phyloP scores from a whole-genome alignment of 176 grass and related monocot species.

The Triticum urartu region DNA sequence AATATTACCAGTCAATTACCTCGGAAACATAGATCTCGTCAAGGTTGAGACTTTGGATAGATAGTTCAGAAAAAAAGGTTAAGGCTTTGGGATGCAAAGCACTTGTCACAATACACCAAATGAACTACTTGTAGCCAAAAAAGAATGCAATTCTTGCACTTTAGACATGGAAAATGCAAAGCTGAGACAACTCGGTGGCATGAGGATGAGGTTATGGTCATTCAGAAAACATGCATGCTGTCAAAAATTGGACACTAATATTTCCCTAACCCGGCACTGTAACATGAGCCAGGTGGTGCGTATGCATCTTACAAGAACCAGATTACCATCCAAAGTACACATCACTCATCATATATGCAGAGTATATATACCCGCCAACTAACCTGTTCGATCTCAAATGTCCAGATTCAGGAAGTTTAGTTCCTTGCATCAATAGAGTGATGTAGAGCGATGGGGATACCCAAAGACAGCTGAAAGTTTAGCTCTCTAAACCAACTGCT shows the following conservation, averaged over 20 bases:
- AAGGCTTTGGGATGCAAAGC: too few relatives aligned
- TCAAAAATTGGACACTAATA: not conserved
- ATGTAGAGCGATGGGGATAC: too few relatives aligned
- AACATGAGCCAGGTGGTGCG: not conserved
- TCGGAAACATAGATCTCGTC: too few relatives aligned
- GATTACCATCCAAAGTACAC: too few relatives aligned
- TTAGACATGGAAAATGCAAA: not conserved
- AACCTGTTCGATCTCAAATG: not conserved
- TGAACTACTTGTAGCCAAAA: too few relatives aligned
- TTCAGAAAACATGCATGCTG: not conserved
- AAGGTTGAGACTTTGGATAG: too few relatives aligned
- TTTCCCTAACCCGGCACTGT: not conserved
- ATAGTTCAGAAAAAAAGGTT: too few relatives aligned
- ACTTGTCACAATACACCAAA: too few relatives aligned
- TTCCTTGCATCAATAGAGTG: not conserved
- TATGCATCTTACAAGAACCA: not conserved
- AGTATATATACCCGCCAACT: not conserved
- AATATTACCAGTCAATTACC: too few relatives aligned
- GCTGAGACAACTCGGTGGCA: not conserved
- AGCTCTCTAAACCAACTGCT: not conserved
- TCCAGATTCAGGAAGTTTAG: not conserved
- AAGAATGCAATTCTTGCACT: too few relatives aligned
- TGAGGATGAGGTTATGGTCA: not conserved
- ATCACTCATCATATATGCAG: too few relatives aligned
- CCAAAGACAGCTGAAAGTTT: not conserved